Percentiles rank a stretch among this genome's conserved stretches.
Evolutionary conservation across 306 rosid genomes (phyloP).

Genomic region (Citrullus mucosospermus): DNA sequence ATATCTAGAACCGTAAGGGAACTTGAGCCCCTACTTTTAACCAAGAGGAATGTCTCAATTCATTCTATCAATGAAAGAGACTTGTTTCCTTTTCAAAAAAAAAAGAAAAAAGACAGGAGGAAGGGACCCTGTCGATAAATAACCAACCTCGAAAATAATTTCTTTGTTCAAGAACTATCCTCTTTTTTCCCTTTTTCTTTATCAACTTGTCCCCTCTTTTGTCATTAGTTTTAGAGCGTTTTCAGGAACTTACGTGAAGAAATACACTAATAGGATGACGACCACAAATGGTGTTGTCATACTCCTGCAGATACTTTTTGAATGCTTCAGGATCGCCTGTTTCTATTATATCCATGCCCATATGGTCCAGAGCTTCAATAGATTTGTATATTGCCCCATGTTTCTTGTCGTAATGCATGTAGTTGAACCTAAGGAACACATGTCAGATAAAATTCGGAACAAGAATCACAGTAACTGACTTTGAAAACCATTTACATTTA

Average conservation of each 20-base stretch:
- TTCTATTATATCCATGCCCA: constrained; percentile 98
- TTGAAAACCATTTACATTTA: not conserved
- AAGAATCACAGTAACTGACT: not conserved
- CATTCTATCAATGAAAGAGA: too few relatives aligned
- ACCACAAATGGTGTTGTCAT: constrained; percentile 91
- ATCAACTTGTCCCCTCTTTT: too few relatives aligned
- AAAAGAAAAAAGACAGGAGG: not conserved
- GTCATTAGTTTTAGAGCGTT: not conserved
- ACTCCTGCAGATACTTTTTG: constrained; percentile 59
- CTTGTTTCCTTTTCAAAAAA: too few relatives aligned
- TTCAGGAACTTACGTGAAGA: constrained; percentile 68
- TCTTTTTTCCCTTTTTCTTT: not conserved
- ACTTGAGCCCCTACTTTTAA: not conserved
- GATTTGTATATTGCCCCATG: constrained; percentile 86
- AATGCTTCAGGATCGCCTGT: constrained; percentile 86
- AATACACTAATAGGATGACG: constrained; percentile 94
- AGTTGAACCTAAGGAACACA: constrained; percentile 53
- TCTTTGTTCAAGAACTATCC: not conserved
- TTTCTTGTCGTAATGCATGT: constrained; percentile 64
- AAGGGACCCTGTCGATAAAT: not conserved
- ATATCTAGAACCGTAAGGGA: not conserved
- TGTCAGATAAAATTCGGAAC: not conserved
- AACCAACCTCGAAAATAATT: not conserved
- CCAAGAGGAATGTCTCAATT: not conserved
- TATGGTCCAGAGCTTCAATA: constrained; percentile 83